Percentiles rank a stretch among this genome's conserved stretches.
phyloP scores from a whole-genome alignment of 2,329 filamentous ascomycete genomes.

The Hymenoscyphus salicellus region DNA sequence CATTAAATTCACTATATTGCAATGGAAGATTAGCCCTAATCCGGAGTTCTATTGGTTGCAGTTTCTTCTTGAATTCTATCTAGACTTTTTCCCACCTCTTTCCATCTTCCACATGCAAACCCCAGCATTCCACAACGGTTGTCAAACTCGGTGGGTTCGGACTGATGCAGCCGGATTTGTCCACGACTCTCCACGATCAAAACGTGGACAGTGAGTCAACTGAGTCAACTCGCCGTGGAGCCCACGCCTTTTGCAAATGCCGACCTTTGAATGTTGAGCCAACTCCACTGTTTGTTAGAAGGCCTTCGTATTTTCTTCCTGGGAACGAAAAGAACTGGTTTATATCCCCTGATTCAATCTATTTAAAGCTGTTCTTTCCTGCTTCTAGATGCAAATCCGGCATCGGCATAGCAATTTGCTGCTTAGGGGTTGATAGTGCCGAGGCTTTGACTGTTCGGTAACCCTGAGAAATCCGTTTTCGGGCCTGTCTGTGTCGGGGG shows the following conservation, averaged over 20 bases:
- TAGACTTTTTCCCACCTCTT: neutral
- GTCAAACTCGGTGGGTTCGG: neutral
- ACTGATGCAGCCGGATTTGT: neutral
- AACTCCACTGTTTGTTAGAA: neutral
- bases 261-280: neutral
- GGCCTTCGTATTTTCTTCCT: neutral
- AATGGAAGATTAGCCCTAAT: too few relatives aligned
- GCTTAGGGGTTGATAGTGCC: neutral
- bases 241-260: neutral
- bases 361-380: constrained; percentile 2
- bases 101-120: neutral
- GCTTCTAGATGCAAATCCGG: constrained; percentile 10
- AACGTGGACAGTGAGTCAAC: neutral
- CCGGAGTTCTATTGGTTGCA: neutral
- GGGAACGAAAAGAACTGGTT: neutral
- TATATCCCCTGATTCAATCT: neutral
- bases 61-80: neutral
- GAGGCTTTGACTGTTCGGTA: neutral
- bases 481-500: neutral
- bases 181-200: neutral
- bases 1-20: too few relatives aligned
- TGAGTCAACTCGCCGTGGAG: neutral
- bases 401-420: neutral
- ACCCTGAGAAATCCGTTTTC: neutral
- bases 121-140: neutral